Percentiles rank a stretch among this genome's conserved stretches.
Conservation (phyloP, 2,329 filamentous ascomycete species). For the Volutella citrinella region DNA sequence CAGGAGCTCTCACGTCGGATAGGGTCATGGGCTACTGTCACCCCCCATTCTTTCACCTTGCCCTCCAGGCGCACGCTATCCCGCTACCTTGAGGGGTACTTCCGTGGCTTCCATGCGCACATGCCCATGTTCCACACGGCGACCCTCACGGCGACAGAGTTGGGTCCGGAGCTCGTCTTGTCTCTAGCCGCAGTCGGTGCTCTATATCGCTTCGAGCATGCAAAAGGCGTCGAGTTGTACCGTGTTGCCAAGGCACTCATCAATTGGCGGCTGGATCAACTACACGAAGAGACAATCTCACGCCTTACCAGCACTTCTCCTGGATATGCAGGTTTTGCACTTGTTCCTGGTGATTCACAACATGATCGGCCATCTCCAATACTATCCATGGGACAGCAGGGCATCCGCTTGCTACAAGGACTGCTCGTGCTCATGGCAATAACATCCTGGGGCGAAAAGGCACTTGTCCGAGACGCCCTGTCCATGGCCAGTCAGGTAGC, state of each 20-base stretch:
- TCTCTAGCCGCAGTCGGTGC: constrained; percentile 9
- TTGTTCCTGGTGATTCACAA: neutral
- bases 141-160: neutral
- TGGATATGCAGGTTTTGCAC: constrained; percentile 4
- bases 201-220: constrained; percentile 7
- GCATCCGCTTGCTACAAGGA: constrained; percentile 2
- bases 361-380: constrained; percentile 1
- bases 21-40: neutral
- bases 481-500: constrained; percentile 5
- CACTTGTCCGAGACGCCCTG: constrained; percentile 4
- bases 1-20: constrained; percentile 1
- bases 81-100: constrained; percentile 12
- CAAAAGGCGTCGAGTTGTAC: constrained; percentile 4
- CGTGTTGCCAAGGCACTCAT: constrained; percentile 4
- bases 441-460: constrained; percentile 4
- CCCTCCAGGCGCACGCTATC: constrained; percentile 11
- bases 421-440: constrained; percentile 7
- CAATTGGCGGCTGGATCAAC: constrained; percentile 5
- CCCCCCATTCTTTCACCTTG: constrained; percentile 2
- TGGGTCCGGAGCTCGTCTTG: constrained; percentile 1
- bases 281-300: constrained; percentile 3
- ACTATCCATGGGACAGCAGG: neutral
- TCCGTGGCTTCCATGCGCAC: constrained; percentile 11
- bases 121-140: constrained; percentile 11
- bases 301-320: constrained; percentile 3